These are phyloP conservation scores for Coemansia sp. DNA, from an alignment of 192 early-diverging fungal genomes.

Conservation along the genomic window DNA sequence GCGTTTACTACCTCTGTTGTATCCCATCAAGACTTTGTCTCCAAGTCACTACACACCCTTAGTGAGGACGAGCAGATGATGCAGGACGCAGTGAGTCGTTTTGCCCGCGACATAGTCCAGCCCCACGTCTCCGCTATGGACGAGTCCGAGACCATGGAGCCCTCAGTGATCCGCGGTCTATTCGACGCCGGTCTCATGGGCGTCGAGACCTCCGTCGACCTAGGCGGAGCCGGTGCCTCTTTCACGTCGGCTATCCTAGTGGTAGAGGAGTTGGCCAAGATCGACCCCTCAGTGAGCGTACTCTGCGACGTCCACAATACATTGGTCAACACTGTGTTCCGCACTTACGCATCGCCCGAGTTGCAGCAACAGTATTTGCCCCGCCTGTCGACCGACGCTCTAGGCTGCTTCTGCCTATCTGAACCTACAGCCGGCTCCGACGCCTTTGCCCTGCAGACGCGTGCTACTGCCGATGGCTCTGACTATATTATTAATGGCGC, in stretches of 20 bases:
- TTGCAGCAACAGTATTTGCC: constrained; percentile 86
- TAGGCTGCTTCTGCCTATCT: constrained; percentile 94
- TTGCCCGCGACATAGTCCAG: constrained; percentile 80
- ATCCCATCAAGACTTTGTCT: not conserved
- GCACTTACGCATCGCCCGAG: constrained; percentile 74
- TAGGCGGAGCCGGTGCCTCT: constrained; percentile 80
- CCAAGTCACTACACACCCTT: constrained; percentile 74
- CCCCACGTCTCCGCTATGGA: constrained; percentile 93
- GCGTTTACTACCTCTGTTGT: not conserved
- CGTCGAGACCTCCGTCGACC: constrained; percentile 80
- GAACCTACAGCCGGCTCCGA: constrained; percentile 93
- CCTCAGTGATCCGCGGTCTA: constrained; percentile 74
- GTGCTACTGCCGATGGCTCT: constrained; percentile 75
- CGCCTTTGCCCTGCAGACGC: constrained; percentile 90
- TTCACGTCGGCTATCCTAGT: constrained; percentile 84
- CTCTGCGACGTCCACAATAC: constrained; percentile 98
- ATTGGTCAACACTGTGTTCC: constrained; percentile 90
- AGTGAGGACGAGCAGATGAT: constrained; percentile 90
- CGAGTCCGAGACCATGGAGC: constrained; percentile 83
- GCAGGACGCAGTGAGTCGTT: constrained; percentile 73
- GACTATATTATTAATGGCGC: constrained; percentile 88
- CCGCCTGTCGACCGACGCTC: constrained; percentile 74
- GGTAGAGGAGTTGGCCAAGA: constrained; percentile 93
- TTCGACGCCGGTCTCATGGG: constrained; percentile 97
- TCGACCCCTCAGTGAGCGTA: constrained; percentile 91